Conservation (phyloP, 2,329 filamentous ascomycete species). For the Graphilbum sp. region DNA sequence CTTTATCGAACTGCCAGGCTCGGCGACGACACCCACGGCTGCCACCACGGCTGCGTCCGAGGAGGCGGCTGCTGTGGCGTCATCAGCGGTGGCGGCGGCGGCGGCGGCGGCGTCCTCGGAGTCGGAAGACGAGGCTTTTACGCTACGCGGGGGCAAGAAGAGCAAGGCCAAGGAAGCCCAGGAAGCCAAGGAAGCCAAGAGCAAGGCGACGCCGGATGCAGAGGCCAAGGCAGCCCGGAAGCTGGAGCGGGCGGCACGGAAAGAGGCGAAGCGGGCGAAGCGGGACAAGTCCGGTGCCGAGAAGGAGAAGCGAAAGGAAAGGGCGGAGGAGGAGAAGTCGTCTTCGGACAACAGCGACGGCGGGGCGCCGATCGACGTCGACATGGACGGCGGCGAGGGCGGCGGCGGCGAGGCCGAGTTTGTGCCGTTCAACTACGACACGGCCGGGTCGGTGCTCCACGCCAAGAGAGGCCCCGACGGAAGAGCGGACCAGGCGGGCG, state of each 20-base stretch:
- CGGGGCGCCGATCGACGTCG: conserved; percentile 23
- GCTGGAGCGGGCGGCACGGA: too few relatives aligned
- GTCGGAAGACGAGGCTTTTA: conserved; percentile 3
- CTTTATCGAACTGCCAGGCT: conserved; percentile 5
- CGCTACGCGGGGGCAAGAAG: conserved; percentile 7
- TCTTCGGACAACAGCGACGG: conserved; percentile 18
- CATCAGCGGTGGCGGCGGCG: conserved; percentile 5
- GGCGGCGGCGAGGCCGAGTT: conserved; percentile 11
- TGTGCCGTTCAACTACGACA: conserved; percentile 20
- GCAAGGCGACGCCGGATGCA: not conserved
- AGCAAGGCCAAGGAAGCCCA: conserved; percentile 8
- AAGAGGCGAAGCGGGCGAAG: not conserved
- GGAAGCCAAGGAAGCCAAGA: conserved; percentile 6
- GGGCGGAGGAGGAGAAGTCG: conserved; percentile 12
- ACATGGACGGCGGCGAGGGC: conserved; percentile 9
- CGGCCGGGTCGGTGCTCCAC: conserved; percentile 17
- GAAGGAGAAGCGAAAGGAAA: conserved; percentile 20
- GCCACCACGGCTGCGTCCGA: not conserved
- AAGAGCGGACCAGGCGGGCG: too few relatives aligned
- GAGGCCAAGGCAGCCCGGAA: not conserved
- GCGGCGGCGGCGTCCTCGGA: not conserved
- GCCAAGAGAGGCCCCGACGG: too few relatives aligned
- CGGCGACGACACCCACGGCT: not conserved
- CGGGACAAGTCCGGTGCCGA: not conserved
- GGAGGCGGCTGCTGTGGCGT: not conserved